These are phyloP conservation scores for Artemisia tridentata DNA, from an alignment of 129 eudicot genomes.

Conservation along the genomic window DNA sequence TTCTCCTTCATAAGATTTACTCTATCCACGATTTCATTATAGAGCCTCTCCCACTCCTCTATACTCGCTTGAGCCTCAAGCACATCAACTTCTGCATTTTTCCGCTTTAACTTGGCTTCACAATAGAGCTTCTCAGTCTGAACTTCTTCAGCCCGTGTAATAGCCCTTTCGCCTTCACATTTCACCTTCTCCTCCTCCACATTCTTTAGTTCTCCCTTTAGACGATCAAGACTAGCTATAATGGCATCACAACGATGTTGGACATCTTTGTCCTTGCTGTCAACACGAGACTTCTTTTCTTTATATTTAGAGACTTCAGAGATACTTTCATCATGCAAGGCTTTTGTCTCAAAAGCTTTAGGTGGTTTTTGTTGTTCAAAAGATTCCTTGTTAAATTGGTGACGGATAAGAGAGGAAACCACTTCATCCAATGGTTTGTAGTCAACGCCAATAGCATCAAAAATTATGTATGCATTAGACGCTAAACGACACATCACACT, in stretches of 20 bases:
- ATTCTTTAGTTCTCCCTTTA: not conserved
- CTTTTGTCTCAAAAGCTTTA: conserved; percentile 3
- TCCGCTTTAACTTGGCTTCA: not conserved
- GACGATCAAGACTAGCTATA: too few relatives aligned
- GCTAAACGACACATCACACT: not conserved
- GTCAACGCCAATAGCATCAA: not conserved
- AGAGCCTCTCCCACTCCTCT: not conserved
- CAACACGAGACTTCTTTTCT: not conserved
- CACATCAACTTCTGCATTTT: not conserved
- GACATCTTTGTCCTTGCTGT: too few relatives aligned
- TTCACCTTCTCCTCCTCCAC: not conserved
- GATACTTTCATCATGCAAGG: not conserved
- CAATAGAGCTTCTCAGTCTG: not conserved
- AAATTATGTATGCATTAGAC: not conserved
- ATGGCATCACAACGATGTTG: too few relatives aligned
- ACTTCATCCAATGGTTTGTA: not conserved
- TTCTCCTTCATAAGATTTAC: not conserved
- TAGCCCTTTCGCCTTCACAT: not conserved
- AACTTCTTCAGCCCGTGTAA: not conserved
- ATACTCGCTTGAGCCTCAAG: not conserved
- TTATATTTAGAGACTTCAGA: not conserved
- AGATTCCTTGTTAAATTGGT: not conserved
- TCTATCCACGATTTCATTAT: not conserved
- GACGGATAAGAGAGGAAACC: not conserved
- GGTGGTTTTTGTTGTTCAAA: not conserved